These are phyloP conservation scores for Solanum tacnaense DNA, from an alignment of 257 asterid genomes.

Conservation along the genomic window DNA sequence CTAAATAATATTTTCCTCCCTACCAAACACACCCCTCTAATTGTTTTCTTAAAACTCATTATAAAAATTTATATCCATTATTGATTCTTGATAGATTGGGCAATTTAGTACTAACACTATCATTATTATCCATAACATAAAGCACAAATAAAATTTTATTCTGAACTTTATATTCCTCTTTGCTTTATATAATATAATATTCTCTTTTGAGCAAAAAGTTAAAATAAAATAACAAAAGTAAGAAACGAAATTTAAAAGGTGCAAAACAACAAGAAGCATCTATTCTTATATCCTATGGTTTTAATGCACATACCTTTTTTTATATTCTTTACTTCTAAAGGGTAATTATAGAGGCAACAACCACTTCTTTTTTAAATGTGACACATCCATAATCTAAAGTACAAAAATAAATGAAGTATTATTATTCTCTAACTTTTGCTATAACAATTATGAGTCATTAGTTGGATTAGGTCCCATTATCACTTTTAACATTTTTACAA, in stretches of 20 bases:
- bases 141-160: not conserved
- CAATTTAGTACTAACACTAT: not conserved
- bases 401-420: not conserved
- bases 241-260: not conserved
- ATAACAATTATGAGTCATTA: not conserved
- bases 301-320: not conserved
- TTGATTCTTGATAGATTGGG: not conserved
- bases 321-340: not conserved
- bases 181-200: not conserved
- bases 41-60: not conserved
- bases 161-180: not conserved
- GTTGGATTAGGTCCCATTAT: not conserved
- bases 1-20: not conserved
- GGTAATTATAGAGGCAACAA: not conserved
- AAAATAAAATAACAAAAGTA: not conserved
- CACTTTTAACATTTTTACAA: not conserved
- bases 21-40: not conserved
- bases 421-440: not conserved
- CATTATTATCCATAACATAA: not conserved
- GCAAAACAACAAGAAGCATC: not conserved
- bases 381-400: not conserved
- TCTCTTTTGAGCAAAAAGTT: not conserved
- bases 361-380: not conserved
- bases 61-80: not conserved
- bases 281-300: not conserved